Conservation (phyloP, 306 rosid species). For the Urtica urens region DNA sequence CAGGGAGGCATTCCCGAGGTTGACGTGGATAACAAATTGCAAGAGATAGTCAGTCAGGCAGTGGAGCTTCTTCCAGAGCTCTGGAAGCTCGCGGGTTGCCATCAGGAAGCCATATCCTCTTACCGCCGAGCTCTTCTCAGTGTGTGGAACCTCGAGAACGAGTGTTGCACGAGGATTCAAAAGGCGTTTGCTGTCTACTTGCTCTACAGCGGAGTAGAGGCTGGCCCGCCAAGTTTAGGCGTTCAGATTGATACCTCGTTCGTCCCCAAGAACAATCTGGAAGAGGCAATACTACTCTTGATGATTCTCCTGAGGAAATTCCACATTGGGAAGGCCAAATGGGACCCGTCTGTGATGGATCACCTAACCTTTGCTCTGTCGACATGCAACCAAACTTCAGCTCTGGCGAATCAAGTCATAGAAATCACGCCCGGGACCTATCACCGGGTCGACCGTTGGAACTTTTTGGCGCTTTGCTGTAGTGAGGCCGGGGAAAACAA, state of each 20-base stretch:
- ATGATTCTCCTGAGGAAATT: slow-evolving; percentile 65
- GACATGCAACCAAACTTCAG: slow-evolving; percentile 61
- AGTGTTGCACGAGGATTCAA: slow-evolving; percentile 75
- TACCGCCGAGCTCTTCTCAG: slow-evolving; percentile 80
- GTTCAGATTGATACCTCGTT: slow-evolving; percentile 73
- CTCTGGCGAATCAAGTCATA: slow-evolving; percentile 66
- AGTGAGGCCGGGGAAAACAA: slow-evolving; percentile 61
- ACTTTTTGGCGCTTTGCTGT: slow-evolving; percentile 69
- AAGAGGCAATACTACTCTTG: slow-evolving; percentile 84
- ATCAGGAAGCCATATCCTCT: slow-evolving; percentile 58
- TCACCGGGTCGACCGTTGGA: slow-evolving; percentile 89
- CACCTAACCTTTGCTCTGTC: slow-evolving; percentile 88
- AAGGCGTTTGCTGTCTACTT: slow-evolving; percentile 64
- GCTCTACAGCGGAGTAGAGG: slow-evolving; percentile 83
- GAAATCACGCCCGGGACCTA: slow-evolving; percentile 81
- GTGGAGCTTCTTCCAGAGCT: slow-evolving; percentile 98
- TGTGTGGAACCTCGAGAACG: slow-evolving; percentile 87
- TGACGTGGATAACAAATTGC: slow-evolving; percentile 77
- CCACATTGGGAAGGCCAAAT: slow-evolving; percentile 51
- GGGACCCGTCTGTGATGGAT: slow-evolving; percentile 92
- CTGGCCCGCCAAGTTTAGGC: slow-evolving; percentile 75
- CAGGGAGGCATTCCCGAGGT: slow-evolving; percentile 55
- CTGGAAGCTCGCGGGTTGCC: slow-evolving; percentile 58
- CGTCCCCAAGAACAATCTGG: slow-evolving; percentile 82
- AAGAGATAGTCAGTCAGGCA: slow-evolving; percentile 70